Percentiles rank a stretch among this genome's conserved stretches.
Conservation (phyloP, 192 early-diverging fungal genomes). For the Martensiomyces pterosporus region DNA sequence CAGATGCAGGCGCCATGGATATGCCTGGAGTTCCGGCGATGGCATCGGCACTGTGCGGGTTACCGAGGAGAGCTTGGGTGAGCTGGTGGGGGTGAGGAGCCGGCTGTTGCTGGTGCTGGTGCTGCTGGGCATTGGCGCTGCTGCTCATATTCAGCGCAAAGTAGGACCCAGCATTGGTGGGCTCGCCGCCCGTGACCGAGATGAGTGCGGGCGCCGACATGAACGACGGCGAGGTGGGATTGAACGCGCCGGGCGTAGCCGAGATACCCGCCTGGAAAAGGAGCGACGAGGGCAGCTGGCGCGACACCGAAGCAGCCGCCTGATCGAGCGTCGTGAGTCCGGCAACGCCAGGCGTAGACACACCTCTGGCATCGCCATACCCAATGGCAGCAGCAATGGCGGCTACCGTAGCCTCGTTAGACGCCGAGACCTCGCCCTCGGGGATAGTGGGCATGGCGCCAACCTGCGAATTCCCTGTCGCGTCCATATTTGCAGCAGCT, state of each 20-base stretch:
- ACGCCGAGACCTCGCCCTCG: conserved; percentile 7
- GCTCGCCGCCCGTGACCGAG: conserved; percentile 36
- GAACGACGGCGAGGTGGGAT: conserved; percentile 23
- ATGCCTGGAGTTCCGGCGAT: not conserved
- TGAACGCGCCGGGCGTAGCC: too few species aligned
- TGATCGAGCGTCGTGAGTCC: too few species aligned
- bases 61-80: conserved; percentile 10
- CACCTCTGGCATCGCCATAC: not conserved
- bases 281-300: too few species aligned
- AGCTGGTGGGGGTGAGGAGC: conserved; percentile 3
- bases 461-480: not conserved
- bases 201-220: conserved; percentile 45
- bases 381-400: conserved; percentile 3
- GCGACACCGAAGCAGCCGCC: too few species aligned
- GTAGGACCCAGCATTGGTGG: conserved; percentile 28
- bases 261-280: conserved; percentile 2
- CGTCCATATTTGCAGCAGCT: too few species aligned
- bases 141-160: conserved; percentile 22
- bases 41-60: not conserved
- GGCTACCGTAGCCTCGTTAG: conserved; percentile 1
- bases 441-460: conserved; percentile 28
- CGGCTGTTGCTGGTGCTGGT: conserved; percentile 8
- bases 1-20: conserved; percentile 8
- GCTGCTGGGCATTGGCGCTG: not conserved
- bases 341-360: too few species aligned